Evolutionary conservation across 169 alveolate species (phyloP).

Genomic region (Eimeria necatrix): DNA sequence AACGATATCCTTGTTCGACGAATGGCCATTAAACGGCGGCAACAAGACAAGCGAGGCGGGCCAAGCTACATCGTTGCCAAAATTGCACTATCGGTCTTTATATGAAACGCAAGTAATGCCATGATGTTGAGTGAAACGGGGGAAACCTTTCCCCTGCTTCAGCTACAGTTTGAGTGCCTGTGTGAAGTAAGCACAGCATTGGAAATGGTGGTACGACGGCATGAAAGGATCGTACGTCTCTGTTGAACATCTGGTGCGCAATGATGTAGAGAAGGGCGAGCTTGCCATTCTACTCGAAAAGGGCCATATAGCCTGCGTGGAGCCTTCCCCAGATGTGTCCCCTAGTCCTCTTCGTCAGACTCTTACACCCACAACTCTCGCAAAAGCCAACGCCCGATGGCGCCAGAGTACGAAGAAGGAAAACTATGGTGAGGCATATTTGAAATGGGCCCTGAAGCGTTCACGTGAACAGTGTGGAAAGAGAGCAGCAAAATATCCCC

Average conservation of each 20-base stretch:
- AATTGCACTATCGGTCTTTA: neutral
- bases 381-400: conserved; percentile 59
- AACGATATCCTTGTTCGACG: conserved; percentile 51
- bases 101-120: too few relatives aligned
- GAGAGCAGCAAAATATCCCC: neutral
- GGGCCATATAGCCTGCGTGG: neutral
- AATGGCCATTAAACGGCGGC: conserved; percentile 17
- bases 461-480: neutral
- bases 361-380: conserved; percentile 56
- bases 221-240: too few relatives aligned
- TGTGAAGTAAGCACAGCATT: neutral
- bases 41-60: conserved; percentile 27
- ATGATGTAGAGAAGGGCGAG: neutral
- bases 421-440: conserved; percentile 37
- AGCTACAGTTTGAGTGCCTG: neutral
- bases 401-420: conserved; percentile 47
- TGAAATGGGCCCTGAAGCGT: neutral
- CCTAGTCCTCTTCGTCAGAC: conserved; percentile 49
- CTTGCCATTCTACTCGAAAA: neutral
- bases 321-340: conserved; percentile 45
- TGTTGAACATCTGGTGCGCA: too few relatives aligned
- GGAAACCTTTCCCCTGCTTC: neutral
- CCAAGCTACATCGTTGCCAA: neutral
- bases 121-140: too few relatives aligned
- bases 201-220: too few relatives aligned